Evolutionary conservation across 2,329 filamentous ascomycete genomes (phyloP), one percentile per base, ranked within the genome.

Genomic region (Chaetothyriales sp.): DNA sequence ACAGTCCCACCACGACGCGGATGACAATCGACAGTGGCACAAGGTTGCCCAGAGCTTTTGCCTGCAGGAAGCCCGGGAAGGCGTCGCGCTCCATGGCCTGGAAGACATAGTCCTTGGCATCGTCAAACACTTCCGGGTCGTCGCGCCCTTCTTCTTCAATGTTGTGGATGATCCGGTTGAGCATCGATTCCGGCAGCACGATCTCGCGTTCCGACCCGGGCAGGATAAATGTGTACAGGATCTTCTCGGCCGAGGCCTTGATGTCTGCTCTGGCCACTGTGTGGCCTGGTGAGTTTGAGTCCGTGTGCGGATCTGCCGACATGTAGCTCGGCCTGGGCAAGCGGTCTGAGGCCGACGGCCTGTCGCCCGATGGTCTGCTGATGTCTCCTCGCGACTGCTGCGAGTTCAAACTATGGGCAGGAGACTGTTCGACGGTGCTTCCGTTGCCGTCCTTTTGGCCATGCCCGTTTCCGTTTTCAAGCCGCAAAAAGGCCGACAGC

Each of bases 81-180:
- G 93, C 92, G 70, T 98, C 92, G 51, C 93, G 80, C 70, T 98
- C 93, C 92, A 98, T 98, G 32, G 93, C 93, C 69, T 98, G 93
- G 68, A 96, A 98, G 55, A 96, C 92, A 65, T 96, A 98, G 70
- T 98, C 92, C 73, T 98, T 98, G 50, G 92, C 92, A 18, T 86
- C 81, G 65, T 96, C 92, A 62, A 98, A 98, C 10, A 98, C 84
- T 66, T 98, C 92, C 0, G 92, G 92, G 64, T 98, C 92, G 62
- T 96, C 92, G 60, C 92, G 81, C 45, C 87, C 86, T 57, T 87
- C 82, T 59, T 90, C 84, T 68, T 98, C 92, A 56, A 98, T 93
- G 12, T 86, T 79, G 18, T 81, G 77, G 42, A 88, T 93, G 53
- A 96, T 89, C 20, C 89, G 82, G 50, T 84, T 77, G 0, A 90